Conservation (phyloP, 257 asterid genomes). For the Scutellaria baicalensis region DNA sequence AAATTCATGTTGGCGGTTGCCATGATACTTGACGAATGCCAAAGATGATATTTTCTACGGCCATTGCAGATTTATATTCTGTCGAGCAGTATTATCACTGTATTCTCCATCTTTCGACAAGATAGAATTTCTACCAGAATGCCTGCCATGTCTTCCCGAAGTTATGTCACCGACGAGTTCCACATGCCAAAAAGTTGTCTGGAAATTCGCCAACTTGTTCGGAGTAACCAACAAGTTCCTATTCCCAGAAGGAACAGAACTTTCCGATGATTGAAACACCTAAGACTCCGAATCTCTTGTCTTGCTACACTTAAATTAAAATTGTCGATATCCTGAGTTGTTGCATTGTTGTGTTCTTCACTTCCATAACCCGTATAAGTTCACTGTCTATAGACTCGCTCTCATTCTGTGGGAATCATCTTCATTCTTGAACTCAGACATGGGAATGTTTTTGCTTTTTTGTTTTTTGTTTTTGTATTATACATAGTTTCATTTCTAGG, state of each 20-base stretch:
- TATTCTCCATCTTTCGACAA: constrained; percentile 46
- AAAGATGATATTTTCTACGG: neutral
- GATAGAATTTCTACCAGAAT: constrained; percentile 63
- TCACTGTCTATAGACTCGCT: neutral
- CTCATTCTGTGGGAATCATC: too few relatives aligned
- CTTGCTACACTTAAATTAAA: too few relatives aligned
- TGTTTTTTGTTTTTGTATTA: too few relatives aligned
- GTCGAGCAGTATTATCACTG: constrained; percentile 57
- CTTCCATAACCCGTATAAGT: neutral
- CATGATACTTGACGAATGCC: neutral
- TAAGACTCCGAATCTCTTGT: neutral
- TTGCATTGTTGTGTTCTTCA: neutral
- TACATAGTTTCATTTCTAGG: too few relatives aligned
- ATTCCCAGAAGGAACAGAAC: constrained; percentile 29
- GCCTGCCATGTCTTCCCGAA: constrained; percentile 77
- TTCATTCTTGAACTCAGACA: too few relatives aligned
- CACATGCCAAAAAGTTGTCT: constrained; percentile 46
- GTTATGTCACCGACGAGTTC: constrained; percentile 45
- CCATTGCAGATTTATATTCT: constrained; percentile 73
- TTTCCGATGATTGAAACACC: constrained; percentile 21
- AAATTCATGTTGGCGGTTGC: neutral
- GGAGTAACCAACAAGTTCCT: constrained; percentile 52
- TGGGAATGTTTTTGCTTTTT: too few relatives aligned
- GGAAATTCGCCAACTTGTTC: constrained; percentile 54
- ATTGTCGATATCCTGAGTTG: too few relatives aligned